A percentile compares a stretch with the other conserved stretches of the same genome.
Conservation (phyloP, 2,329 filamentous ascomycete species). For the Chaetothyriales sp. region DNA sequence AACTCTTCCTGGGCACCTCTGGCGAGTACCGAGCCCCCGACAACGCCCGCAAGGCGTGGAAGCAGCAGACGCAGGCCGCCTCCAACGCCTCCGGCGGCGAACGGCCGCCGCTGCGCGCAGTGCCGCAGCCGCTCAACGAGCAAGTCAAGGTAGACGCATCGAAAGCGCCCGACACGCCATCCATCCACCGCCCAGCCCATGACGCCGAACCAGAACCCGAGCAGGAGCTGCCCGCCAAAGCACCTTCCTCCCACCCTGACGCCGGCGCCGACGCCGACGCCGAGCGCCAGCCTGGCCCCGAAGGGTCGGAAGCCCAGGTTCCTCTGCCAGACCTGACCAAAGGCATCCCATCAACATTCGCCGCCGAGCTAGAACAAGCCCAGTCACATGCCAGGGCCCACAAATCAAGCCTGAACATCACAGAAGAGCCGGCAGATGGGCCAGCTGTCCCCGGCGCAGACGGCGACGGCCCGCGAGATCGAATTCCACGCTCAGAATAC, state of each 20-base stretch:
- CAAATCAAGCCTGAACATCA: conserved; percentile 36
- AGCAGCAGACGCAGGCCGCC: not conserved
- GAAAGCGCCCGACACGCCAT: not conserved
- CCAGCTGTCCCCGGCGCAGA: conserved; percentile 36
- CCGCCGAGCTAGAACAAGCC: conserved; percentile 50
- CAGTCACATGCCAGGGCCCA: conserved; percentile 23
- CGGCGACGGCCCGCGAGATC: conserved; percentile 45
- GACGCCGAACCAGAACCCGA: not conserved
- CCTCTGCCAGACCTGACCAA: conserved; percentile 84
- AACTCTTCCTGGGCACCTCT: not conserved
- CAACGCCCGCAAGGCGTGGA: not conserved
- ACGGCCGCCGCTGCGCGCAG: not conserved
- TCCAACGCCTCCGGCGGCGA: not conserved
- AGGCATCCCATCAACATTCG: conserved; percentile 83
- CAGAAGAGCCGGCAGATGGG: conserved; percentile 39
- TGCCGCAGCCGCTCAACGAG: not conserved
- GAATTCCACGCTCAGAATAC: conserved; percentile 65
- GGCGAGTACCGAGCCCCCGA: not conserved
- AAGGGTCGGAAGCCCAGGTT: conserved; percentile 34
- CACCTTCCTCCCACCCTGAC: not conserved
- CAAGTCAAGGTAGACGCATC: not conserved
- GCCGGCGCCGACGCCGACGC: not conserved
- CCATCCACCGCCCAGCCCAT: not conserved
- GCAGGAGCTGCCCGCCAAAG: not conserved
- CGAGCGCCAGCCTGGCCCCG: not conserved